Evolutionary conservation across 768 basidiomycete genomes (phyloP).

Genomic region (Mycena belliarum): DNA sequence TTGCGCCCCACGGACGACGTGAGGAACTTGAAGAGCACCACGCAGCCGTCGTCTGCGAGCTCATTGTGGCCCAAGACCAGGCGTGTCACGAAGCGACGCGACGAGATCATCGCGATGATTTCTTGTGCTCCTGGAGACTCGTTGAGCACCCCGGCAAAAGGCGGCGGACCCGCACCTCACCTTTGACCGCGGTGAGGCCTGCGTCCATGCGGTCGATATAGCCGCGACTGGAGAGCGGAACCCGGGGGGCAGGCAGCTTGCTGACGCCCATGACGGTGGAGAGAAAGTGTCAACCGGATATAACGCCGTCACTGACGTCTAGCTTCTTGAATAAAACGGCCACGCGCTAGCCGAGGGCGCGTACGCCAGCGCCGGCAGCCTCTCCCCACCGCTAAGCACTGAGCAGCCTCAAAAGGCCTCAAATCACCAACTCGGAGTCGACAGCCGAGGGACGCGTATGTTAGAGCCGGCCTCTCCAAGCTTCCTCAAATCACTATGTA

Average conservation of each 20-base stretch:
- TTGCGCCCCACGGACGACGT: constrained; percentile 46
- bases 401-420: too few species aligned
- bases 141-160: background rate
- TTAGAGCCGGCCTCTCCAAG: too few species aligned
- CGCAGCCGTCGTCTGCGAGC: constrained; percentile 59
- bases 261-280: background rate
- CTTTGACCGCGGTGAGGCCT: constrained; percentile 27
- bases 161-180: constrained; percentile 13
- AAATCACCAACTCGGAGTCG: too few species aligned
- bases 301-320: too few species aligned
- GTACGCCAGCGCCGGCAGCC: too few species aligned
- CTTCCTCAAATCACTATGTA: too few species aligned
- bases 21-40: constrained; percentile 55
- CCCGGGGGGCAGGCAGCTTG: background rate
- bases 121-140: constrained; percentile 47
- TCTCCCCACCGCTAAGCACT: too few species aligned
- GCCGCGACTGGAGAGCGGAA: constrained; percentile 10
- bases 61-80: constrained; percentile 57
- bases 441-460: too few species aligned
- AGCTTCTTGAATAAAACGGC: too few species aligned
- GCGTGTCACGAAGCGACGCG: constrained; percentile 50
- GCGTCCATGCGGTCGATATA: constrained; percentile 32
- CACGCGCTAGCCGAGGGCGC: too few species aligned
- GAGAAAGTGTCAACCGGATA: too few species aligned
- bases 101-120: constrained; percentile 48